Percentiles rank a stretch among this genome's conserved stretches.
These are phyloP conservation scores for Scenedesmus sp. DNA, from an alignment of 163 green algal genomes.

Conservation along the genomic window DNA sequence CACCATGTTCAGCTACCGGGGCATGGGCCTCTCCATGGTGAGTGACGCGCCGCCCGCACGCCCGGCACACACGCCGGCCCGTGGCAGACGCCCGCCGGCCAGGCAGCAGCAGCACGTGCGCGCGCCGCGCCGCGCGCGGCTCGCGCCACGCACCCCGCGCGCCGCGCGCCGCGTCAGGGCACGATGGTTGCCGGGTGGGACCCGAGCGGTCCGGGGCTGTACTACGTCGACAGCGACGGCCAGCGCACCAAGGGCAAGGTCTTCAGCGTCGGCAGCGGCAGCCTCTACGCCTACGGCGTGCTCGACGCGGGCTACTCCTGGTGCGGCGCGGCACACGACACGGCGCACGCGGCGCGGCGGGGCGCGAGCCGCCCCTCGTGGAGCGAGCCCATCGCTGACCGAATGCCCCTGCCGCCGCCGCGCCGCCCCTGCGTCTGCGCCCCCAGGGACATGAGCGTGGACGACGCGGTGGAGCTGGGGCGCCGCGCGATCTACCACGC, in stretches of 20 bases:
- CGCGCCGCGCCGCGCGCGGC: too few relatives aligned
- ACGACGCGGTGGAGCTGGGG: constrained; percentile 95
- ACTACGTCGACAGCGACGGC: constrained; percentile 98
- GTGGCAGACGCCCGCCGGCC: too few relatives aligned
- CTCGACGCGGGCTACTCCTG: constrained; percentile 94
- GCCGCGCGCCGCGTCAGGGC: constrained; percentile 72
- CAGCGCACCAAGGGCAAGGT: constrained; percentile 95
- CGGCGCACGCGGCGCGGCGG: background rate
- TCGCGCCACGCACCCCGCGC: too few relatives aligned
- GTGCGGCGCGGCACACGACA: constrained; percentile 38
- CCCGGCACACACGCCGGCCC: too few relatives aligned
- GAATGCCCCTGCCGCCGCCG: background rate
- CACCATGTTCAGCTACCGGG: constrained; percentile 97
- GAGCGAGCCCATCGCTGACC: background rate
- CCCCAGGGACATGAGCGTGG: constrained; percentile 88
- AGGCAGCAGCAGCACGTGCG: too few relatives aligned
- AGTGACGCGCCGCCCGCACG: constrained; percentile 6
- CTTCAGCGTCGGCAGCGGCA: constrained; percentile 97
- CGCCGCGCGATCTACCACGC: constrained; percentile 98
- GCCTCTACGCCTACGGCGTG: constrained; percentile 98
- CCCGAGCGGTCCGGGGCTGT: constrained; percentile 89
- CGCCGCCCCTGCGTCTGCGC: background rate
- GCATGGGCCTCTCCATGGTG: constrained; percentile 98
- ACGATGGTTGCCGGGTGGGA: constrained; percentile 99
- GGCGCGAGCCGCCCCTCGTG: too few relatives aligned